Evolutionary conservation across 2,329 filamentous ascomycete genomes (phyloP).

Genomic region (Seiridium unicorne): DNA sequence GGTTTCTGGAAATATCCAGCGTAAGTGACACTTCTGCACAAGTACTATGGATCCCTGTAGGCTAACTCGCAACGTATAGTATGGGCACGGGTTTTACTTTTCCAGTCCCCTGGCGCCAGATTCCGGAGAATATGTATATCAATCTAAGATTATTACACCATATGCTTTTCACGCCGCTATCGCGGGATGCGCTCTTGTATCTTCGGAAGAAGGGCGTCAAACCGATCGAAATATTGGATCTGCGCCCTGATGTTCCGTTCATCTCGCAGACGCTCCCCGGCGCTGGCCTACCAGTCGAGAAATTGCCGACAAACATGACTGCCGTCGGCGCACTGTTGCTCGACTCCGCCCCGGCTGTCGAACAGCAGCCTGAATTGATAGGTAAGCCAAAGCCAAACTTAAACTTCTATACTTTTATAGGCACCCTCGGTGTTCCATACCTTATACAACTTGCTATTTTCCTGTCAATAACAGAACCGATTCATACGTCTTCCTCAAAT

Average conservation of each 20-base stretch:
- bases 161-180: conserved; percentile 7
- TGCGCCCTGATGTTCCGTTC: conserved; percentile 18
- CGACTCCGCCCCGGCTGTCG: conserved; percentile 12
- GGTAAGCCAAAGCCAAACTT: not conserved
- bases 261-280: conserved; percentile 23
- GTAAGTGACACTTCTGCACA: not conserved
- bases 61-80: not conserved
- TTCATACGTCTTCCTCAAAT: too few species aligned
- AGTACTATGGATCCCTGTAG: too few species aligned
- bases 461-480: too few species aligned
- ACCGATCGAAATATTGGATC: conserved; percentile 13
- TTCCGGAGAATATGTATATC: conserved; percentile 17
- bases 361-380: conserved; percentile 23
- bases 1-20: conserved; percentile 20
- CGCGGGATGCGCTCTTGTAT: conserved; percentile 3
- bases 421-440: too few species aligned
- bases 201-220: conserved; percentile 18
- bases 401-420: too few species aligned
- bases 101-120: conserved; percentile 17
- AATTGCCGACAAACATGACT: conserved; percentile 18
- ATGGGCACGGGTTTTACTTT: conserved; percentile 16
- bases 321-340: conserved; percentile 21
- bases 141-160: conserved; percentile 7
- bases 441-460: too few species aligned
- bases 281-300: conserved; percentile 20